These are phyloP conservation scores for Grifola frondosa DNA, from an alignment of 1,284 basidiomycete genomes.

Conservation along the genomic window DNA sequence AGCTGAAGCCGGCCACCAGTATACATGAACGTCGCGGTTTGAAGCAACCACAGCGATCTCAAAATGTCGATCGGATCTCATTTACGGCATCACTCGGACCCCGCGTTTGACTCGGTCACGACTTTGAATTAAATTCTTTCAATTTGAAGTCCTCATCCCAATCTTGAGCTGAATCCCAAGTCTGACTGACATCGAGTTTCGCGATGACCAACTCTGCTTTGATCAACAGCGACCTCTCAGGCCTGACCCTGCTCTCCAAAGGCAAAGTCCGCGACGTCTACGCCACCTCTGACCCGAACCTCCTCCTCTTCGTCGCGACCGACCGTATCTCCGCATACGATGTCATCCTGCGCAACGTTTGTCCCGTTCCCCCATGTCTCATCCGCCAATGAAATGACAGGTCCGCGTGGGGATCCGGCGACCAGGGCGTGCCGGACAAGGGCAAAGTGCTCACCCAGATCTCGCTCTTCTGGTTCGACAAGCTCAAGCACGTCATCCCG, in stretches of 20 bases:
- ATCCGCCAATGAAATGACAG: constrained; percentile 4
- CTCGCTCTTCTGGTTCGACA: constrained; percentile 95
- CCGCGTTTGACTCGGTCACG: too few species aligned
- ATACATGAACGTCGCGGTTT: too few species aligned
- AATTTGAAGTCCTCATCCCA: too few species aligned
- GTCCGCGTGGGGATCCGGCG: background rate
- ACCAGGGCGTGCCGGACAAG: constrained; percentile 91
- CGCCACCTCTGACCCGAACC: constrained; percentile 61
- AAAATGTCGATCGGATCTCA: too few species aligned
- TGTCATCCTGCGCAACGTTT: constrained; percentile 88
- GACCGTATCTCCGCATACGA: constrained; percentile 98
- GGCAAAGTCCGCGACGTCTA: constrained; percentile 97
- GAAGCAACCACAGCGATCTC: too few species aligned
- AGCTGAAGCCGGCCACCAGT: too few species aligned
- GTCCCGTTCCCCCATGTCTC: constrained; percentile 29
- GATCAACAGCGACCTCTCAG: constrained; percentile 54
- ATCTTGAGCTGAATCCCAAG: too few species aligned
- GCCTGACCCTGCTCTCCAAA: constrained; percentile 67
- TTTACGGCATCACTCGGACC: too few species aligned
- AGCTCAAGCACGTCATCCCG: constrained; percentile 74
- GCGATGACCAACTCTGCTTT: constrained; percentile 35
- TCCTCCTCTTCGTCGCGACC: constrained; percentile 91
- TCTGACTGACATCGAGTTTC: too few species aligned
- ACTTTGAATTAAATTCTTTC: too few species aligned
- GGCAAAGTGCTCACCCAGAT: constrained; percentile 89